phyloP scores from a whole-genome alignment of 2,329 filamentous ascomycete species.

The Teratosphaeria destructans region DNA sequence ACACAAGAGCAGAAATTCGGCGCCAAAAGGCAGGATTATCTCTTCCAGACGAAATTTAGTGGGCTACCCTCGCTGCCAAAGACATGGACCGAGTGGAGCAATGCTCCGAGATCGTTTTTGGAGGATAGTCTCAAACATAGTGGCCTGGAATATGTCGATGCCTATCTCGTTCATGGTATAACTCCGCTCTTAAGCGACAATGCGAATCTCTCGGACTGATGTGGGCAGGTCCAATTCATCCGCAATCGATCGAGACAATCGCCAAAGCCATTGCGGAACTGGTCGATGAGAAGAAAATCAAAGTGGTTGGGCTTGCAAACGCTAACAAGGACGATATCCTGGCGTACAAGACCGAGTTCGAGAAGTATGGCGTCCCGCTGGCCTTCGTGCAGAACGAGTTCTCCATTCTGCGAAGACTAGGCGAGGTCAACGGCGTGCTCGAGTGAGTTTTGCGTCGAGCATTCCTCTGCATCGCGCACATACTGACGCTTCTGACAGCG shows the following conservation, averaged over 20 bases:
- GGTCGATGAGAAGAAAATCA: background rate
- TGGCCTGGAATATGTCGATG: background rate
- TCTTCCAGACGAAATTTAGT: background rate
- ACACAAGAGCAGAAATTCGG: background rate
- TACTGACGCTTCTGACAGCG: background rate
- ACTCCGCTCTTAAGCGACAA: background rate
- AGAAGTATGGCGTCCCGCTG: background rate
- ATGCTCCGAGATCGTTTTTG: background rate
- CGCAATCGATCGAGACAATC: background rate
- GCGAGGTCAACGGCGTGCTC: background rate
- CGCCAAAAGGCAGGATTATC: background rate
- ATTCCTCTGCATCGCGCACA: background rate
- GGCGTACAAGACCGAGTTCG: background rate
- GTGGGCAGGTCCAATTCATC: background rate
- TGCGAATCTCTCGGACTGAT: background rate
- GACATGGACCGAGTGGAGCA: background rate
- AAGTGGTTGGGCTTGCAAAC: background rate
- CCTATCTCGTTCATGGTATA: background rate
- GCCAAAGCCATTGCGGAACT: background rate
- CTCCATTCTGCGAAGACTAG: background rate
- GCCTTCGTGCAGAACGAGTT: background rate
- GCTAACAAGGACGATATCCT: background rate
- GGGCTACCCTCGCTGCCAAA: background rate
- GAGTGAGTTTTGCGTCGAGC: background rate
- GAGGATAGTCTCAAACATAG: background rate